Conservation (phyloP, 208 protist species). For the Porcisia deanei region DNA sequence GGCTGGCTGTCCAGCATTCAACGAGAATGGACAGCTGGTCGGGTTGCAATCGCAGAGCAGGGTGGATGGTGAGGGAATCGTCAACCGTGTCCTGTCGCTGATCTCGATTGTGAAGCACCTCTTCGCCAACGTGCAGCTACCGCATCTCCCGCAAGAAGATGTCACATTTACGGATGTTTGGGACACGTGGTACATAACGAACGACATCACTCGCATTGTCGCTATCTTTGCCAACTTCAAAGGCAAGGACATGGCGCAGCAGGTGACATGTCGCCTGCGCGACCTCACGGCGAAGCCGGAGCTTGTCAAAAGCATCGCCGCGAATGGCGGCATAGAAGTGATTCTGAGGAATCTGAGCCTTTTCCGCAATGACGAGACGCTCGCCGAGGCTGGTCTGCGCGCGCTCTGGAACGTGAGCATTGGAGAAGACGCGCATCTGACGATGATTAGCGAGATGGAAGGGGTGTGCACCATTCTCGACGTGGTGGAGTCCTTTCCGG, state of each 20-base stretch:
- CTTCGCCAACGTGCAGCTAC: conserved; percentile 86
- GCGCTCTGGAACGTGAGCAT: conserved; percentile 88
- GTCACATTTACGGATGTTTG: conserved; percentile 80
- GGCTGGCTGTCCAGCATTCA: conserved; percentile 89
- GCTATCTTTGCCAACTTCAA: conserved; percentile 84
- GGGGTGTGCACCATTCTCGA: conserved; percentile 52
- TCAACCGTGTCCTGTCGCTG: conserved; percentile 82
- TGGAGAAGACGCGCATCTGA: conserved; percentile 41
- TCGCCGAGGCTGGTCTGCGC: conserved; percentile 53
- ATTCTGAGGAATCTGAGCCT: conserved; percentile 58
- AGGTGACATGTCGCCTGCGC: conserved; percentile 64
- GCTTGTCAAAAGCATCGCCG: conserved; percentile 52
- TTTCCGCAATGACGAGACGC: conserved; percentile 63
- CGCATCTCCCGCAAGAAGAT: conserved; percentile 52
- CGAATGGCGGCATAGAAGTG: conserved; percentile 55
- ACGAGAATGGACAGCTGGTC: conserved; percentile 79
- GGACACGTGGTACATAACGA: conserved; percentile 85
- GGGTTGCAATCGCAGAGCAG: conserved; percentile 85
- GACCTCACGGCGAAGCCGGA: conserved; percentile 52
- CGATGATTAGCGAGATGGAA: conserved; percentile 46
- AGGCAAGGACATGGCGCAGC: conserved; percentile 51
- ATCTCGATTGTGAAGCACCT: conserved; percentile 89
- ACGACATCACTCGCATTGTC: conserved; percentile 75
- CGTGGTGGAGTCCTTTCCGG: conserved; percentile 63
- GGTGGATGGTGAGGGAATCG: conserved; percentile 64